These are phyloP conservation scores for Salvia rosmarinus DNA, from an alignment of 257 asterid genomes.

Conservation along the genomic window DNA sequence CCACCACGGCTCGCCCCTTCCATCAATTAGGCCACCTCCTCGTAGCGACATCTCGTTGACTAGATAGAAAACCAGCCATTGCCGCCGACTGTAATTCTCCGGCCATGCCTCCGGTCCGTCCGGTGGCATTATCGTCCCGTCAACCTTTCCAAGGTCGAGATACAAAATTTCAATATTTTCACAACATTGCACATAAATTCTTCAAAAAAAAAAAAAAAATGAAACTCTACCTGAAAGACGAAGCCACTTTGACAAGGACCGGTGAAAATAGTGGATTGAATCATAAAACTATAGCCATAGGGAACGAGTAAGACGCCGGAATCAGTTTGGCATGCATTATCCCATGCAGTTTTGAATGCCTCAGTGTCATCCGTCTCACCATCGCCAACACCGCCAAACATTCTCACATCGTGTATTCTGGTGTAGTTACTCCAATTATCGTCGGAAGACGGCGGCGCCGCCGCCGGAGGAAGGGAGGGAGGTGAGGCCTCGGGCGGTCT, in stretches of 20 bases:
- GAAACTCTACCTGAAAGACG: constrained; percentile 48
- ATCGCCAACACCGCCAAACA: constrained; percentile 56
- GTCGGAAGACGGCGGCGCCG: constrained; percentile 35
- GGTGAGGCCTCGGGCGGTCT: not conserved
- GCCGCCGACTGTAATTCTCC: constrained; percentile 49
- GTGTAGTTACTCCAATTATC: not conserved
- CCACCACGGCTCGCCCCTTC: constrained; percentile 67
- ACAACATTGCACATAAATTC: not conserved
- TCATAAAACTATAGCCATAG: constrained; percentile 47
- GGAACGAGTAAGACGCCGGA: constrained; percentile 50
- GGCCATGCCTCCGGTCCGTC: constrained; percentile 68
- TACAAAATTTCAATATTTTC: not conserved
- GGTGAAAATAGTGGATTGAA: constrained; percentile 61
- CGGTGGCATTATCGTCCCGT: constrained; percentile 61
- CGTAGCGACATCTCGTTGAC: constrained; percentile 46
- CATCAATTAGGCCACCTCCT: constrained; percentile 65
- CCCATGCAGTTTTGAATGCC: constrained; percentile 63
- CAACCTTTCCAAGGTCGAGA: constrained; percentile 40
- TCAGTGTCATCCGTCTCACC: constrained; percentile 55
- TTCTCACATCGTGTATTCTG: constrained; percentile 45
- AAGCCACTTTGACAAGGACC: constrained; percentile 60
- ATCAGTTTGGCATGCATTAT: constrained; percentile 52
- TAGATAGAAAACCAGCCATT: constrained; percentile 69
- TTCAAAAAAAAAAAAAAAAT: not conserved
- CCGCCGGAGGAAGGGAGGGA: constrained; percentile 41